phyloP scores from a whole-genome alignment of 2,329 filamentous ascomycete genomes.

The Drechslerella dactyloides region DNA sequence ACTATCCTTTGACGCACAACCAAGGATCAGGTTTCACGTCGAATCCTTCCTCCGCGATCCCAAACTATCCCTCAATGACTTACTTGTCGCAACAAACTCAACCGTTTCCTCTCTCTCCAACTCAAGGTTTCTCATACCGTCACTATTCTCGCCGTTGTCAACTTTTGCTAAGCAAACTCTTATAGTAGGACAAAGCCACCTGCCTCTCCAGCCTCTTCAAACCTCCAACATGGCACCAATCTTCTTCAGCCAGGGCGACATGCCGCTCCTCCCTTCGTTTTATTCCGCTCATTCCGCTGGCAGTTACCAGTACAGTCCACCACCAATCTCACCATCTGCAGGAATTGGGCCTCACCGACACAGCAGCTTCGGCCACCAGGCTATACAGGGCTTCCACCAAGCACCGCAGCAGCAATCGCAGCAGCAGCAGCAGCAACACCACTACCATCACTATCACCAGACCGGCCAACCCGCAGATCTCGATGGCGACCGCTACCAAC shows the following conservation, averaged over 20 bases:
- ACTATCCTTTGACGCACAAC: slow-evolving; percentile 1
- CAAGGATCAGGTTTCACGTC: background rate
- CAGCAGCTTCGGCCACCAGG: slow-evolving; percentile 2
- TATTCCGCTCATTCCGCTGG: slow-evolving; percentile 8
- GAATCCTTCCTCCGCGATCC: background rate
- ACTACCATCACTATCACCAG: background rate
- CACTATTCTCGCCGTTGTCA: background rate
- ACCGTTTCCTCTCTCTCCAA: slow-evolving; percentile 11
- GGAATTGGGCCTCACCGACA: slow-evolving; percentile 9
- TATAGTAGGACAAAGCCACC: slow-evolving; percentile 15
- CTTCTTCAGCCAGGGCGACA: slow-evolving; percentile 26
- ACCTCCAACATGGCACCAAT: slow-evolving; percentile 12
- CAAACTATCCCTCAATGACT: background rate
- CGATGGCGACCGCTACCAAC: slow-evolving; percentile 1
- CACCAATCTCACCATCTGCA: slow-evolving; percentile 13
- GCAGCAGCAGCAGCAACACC: background rate
- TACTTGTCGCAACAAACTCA: background rate
- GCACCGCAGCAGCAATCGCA: slow-evolving; percentile 8
- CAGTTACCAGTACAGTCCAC: slow-evolving; percentile 8
- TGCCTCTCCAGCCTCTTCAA: slow-evolving; percentile 10
- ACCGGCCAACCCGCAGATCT: background rate
- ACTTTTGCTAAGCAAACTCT: slow-evolving; percentile 14
- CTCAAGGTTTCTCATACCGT: slow-evolving; percentile 4
- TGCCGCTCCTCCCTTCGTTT: slow-evolving; percentile 25
- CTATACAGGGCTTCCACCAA: slow-evolving; percentile 2